Evolutionary conservation across 192 early-diverging fungal species (phyloP).

Genomic region (Podila epicladia): DNA sequence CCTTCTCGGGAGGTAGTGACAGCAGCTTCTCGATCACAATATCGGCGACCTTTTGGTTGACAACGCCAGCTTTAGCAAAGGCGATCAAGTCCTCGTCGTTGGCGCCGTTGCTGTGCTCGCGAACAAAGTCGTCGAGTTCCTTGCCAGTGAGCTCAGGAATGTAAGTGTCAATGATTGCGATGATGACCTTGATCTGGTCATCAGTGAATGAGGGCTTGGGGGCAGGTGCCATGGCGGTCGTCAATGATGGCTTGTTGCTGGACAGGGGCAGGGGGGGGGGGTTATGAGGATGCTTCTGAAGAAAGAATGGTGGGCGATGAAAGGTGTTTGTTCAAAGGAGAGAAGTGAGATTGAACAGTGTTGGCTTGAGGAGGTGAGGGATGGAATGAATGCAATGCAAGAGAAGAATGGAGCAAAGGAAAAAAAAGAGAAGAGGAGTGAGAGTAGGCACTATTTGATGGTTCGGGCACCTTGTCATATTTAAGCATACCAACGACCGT

Average conservation of each 20-base stretch:
- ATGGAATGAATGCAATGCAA: background rate
- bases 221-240: slow-evolving; percentile 2
- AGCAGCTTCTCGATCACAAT: slow-evolving; percentile 19
- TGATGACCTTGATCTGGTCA: slow-evolving; percentile 51
- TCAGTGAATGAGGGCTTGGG: slow-evolving; percentile 31
- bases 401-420: no score
- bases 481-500: no score
- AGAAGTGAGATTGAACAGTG: no score
- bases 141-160: slow-evolving; percentile 48
- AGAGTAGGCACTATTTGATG: background rate
- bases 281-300: background rate
- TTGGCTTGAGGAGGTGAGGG: no score
- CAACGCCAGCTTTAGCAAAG: slow-evolving; percentile 21
- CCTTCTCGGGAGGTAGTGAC: slow-evolving; percentile 32
- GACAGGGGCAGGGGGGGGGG: no score
- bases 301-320: background rate
- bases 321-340: background rate
- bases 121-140: slow-evolving; percentile 48
- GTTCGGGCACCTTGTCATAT: no score
- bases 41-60: slow-evolving; percentile 30
- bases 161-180: slow-evolving; percentile 61
- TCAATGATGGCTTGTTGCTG: no score
- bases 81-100: slow-evolving; percentile 28
- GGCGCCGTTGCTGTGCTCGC: slow-evolving; percentile 20
- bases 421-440: background rate